A percentile compares a stretch with the other conserved stretches of the same genome.
Evolutionary conservation across 768 basidiomycete genomes (phyloP).

Genomic region (Leccinum variicolor): DNA sequence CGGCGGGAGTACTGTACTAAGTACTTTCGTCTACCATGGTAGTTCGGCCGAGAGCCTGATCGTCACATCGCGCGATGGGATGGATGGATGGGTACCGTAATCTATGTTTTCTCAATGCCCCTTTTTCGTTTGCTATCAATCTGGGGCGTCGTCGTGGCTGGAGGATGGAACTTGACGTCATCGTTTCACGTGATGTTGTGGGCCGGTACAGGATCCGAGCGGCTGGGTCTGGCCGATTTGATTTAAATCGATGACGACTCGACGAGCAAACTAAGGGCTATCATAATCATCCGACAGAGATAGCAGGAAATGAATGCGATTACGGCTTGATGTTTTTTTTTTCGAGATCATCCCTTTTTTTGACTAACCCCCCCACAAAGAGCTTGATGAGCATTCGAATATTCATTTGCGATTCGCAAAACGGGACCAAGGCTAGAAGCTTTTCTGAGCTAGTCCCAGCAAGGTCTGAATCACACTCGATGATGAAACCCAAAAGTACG

Average conservation of each 20-base stretch:
- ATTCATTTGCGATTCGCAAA: too few species aligned
- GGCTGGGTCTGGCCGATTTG: not conserved
- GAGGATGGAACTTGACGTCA: slow-evolving; percentile 3
- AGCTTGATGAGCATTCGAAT: not conserved
- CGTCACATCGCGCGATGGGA: not conserved
- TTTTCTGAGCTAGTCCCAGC: not conserved
- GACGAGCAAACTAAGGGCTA: not conserved
- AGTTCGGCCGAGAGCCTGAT: not conserved
- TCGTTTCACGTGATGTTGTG: not conserved
- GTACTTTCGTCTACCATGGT: not conserved
- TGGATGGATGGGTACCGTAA: not conserved
- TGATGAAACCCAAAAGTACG: not conserved
- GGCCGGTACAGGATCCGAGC: not conserved
- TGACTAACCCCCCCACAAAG: not conserved
- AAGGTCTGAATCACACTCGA: not conserved
- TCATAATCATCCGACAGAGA: not conserved
- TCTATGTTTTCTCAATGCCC: not conserved
- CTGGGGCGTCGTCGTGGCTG: not conserved
- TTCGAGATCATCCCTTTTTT: not conserved
- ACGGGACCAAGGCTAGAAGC: too few species aligned
- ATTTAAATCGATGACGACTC: not conserved
- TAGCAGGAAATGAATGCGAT: not conserved
- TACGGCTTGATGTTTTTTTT: not conserved
- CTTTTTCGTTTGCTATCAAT: not conserved
- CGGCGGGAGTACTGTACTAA: not conserved